These are phyloP conservation scores for Hypoxylon sp. DNA, from an alignment of 2,329 filamentous ascomycete genomes.

Conservation along the genomic window DNA sequence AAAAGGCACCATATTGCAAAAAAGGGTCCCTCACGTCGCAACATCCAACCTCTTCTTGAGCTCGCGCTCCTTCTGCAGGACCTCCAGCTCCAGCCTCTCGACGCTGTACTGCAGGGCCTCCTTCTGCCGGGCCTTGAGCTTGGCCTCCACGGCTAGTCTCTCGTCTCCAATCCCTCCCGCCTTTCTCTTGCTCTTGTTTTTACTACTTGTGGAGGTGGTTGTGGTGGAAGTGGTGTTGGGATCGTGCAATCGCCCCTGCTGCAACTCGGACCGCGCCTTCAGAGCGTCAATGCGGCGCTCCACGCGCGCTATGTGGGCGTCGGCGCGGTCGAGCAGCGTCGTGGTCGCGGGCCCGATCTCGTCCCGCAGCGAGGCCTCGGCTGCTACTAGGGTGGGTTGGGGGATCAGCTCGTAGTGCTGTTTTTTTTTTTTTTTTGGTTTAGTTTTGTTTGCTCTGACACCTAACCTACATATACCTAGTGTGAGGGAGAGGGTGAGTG, in stretches of 20 bases:
- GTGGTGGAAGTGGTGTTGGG: constrained; percentile 39
- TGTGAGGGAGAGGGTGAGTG: not conserved
- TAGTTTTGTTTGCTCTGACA: not conserved
- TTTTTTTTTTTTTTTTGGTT: constrained; percentile 8
- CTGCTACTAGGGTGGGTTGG: constrained; percentile 80
- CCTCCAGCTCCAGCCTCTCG: constrained; percentile 84
- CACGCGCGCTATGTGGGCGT: constrained; percentile 82
- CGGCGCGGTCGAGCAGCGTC: constrained; percentile 80
- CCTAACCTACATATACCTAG: too few relatives aligned
- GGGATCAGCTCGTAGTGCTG: constrained; percentile 94
- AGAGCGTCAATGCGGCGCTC: constrained; percentile 84
- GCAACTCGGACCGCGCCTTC: constrained; percentile 82
- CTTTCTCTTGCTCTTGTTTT: constrained; percentile 4
- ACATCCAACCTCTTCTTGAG: constrained; percentile 59
- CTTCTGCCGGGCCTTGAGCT: constrained; percentile 70
- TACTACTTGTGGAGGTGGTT: not conserved
- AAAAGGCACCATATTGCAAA: too few relatives aligned
- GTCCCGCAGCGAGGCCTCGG: constrained; percentile 83
- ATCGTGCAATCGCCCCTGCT: constrained; percentile 72
- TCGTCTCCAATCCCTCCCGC: constrained; percentile 1
- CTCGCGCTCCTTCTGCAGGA: constrained; percentile 76
- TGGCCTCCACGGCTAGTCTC: constrained; percentile 62
- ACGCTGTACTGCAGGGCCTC: constrained; percentile 88
- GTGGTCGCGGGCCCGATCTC: constrained; percentile 90
- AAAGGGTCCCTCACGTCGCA: too few relatives aligned